Conservation (phyloP, 2,329 filamentous ascomycete species). For the Aspergillus spinulosporus region DNA sequence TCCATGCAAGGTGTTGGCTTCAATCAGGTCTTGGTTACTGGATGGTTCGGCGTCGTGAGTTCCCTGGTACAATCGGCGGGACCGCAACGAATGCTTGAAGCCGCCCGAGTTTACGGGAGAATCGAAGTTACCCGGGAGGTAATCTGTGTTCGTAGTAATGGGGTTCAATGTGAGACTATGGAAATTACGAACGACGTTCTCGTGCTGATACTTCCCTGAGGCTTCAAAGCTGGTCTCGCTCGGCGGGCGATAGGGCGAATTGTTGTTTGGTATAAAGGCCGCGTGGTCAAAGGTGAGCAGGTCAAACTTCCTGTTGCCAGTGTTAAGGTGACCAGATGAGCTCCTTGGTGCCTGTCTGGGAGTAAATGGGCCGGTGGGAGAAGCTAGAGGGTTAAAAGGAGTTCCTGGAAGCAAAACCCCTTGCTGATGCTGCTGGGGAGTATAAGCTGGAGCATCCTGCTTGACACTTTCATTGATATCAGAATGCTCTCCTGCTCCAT, state of each 20-base stretch:
- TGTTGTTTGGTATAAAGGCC: constrained; percentile 15
- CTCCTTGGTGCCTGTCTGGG: constrained; percentile 20
- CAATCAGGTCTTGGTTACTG: constrained; percentile 4
- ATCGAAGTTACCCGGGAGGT: constrained; percentile 15
- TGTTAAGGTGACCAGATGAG: constrained; percentile 6
- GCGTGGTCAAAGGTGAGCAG: constrained; percentile 25
- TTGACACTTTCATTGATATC: constrained; percentile 17
- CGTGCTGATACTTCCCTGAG: constrained; percentile 17
- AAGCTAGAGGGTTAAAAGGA: constrained; percentile 13
- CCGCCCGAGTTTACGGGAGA: constrained; percentile 10
- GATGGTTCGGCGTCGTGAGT: constrained; percentile 11
- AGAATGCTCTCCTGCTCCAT: constrained; percentile 11
- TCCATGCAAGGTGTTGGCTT: constrained; percentile 14
- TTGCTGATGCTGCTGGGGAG: constrained; percentile 12
- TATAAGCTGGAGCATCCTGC: constrained; percentile 14
- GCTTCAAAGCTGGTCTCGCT: constrained; percentile 18
- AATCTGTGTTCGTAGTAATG: constrained; percentile 12
- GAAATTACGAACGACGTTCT: constrained; percentile 24
- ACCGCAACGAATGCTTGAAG: constrained; percentile 21
- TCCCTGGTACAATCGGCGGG: constrained; percentile 26
- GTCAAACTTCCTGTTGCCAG: constrained; percentile 23
- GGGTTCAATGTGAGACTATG: constrained; percentile 23
- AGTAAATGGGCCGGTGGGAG: constrained; percentile 9
- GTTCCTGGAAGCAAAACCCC: constrained; percentile 4
- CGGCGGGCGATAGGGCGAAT: constrained; percentile 12